Conservation (phyloP, 2,329 filamentous ascomycete genomes). For the Dactylonectria macrodidyma region DNA sequence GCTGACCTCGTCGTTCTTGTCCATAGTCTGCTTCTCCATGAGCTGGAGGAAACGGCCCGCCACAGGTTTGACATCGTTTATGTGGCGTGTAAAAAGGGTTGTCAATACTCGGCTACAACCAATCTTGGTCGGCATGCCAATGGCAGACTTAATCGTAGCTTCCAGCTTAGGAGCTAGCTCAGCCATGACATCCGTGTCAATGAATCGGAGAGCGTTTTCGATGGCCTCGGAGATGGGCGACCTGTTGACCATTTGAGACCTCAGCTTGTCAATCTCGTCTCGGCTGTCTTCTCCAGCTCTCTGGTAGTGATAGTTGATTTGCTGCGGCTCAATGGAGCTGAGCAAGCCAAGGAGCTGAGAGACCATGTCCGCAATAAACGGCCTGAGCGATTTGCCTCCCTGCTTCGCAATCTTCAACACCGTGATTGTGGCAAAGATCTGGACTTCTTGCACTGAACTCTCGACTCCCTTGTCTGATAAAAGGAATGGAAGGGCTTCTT, state of each 20-base stretch:
- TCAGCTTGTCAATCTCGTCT: conserved; percentile 90
- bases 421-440: conserved; percentile 85
- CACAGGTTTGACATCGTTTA: conserved; percentile 80
- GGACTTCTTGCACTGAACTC: conserved; percentile 89
- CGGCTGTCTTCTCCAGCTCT: conserved; percentile 89
- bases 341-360: conserved; percentile 85
- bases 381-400: conserved; percentile 81
- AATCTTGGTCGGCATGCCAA: conserved; percentile 95
- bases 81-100: conserved; percentile 86
- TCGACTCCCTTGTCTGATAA: conserved; percentile 91
- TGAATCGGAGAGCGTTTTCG: conserved; percentile 86
- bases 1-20: conserved; percentile 94
- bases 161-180: conserved; percentile 81
- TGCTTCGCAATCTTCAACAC: conserved; percentile 93
- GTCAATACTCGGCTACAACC: conserved; percentile 89
- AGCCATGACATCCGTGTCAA: conserved; percentile 85
- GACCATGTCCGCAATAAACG: conserved; percentile 86
- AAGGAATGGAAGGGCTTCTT: conserved; percentile 90
- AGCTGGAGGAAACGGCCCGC: conserved; percentile 83
- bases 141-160: conserved; percentile 84
- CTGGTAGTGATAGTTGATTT: conserved; percentile 92
- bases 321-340: conserved; percentile 90
- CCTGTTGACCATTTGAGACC: conserved; percentile 84
- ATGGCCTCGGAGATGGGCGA: conserved; percentile 95
- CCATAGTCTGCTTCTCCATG: conserved; percentile 85